Evolutionary conservation across 768 basidiomycete species (phyloP), one percentile per base, ranked within the genome.

Genomic region (Hericium coralloides): DNA sequence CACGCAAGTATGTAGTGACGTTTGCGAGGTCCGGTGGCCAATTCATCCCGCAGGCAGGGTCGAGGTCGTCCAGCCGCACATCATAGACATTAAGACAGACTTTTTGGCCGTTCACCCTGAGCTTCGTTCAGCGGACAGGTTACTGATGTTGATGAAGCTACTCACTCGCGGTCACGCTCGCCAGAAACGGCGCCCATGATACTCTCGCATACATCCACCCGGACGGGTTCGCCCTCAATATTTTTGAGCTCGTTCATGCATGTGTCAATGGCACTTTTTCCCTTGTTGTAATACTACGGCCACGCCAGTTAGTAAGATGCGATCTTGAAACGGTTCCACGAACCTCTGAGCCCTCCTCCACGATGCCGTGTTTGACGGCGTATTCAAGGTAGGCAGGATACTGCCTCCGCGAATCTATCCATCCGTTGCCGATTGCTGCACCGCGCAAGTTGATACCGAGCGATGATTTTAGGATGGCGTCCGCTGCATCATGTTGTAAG

Each of bases 31-130:
- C 92, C 37, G 86, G 85, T 7, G 95, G 95, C 95, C 95, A 99
- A 72, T 94, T 95, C 92, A 95, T 90, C 2, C 95, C 97, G 69
- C 97, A 99, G 0, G 83, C 87, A 17, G 97, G 97, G 38, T 68
- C 73, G 12, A 79, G 79, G 67, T 99, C 97, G 55, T 89, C 84
- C n/a, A 88, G 73, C 23, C 97, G 88, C 14, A 98, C 82, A 66
- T 99, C 97, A 63, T 99, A 99, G 39, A 98, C 83, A 68, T 99
- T 99, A 59, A 95, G 74, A 67, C 97, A 99, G 72, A 84, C 85
- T 25, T 78, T 71, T 7, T 53, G 60, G 77, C 84, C 75, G 38
- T 90, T 93, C 36, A 15, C 23, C 14, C 41, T 59, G 22, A 52
- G 38, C n/a, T 31, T 25, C 49, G 36, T 18, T 36, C 6, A 43